phyloP scores from a whole-genome alignment of 2,329 filamentous ascomycete species.

The Trichocomaceae sp. region DNA sequence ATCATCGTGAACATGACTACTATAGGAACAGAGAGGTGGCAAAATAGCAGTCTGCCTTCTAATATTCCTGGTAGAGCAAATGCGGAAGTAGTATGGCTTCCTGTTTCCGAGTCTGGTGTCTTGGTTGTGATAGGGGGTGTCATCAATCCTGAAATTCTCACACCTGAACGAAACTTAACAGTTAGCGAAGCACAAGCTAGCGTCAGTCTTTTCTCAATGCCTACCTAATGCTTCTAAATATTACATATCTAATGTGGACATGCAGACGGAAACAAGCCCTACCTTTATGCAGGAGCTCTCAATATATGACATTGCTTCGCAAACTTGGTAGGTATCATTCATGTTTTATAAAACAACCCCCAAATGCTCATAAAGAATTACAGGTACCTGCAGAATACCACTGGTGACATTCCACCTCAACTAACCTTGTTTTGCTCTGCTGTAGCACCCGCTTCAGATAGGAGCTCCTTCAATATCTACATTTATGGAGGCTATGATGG shows the following conservation, averaged over 20 bases:
- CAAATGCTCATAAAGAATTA: background rate
- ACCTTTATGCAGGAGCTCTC: conserved; percentile 33
- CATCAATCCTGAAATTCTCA: conserved; percentile 21
- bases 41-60: conserved; percentile 49
- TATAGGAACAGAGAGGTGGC: conserved; percentile 49
- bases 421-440: conserved; percentile 37
- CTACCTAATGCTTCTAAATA: background rate
- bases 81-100: conserved; percentile 59
- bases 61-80: conserved; percentile 52
- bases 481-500: conserved; percentile 32
- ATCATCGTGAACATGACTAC: conserved; percentile 55
- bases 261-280: conserved; percentile 21
- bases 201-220: conserved; percentile 9
- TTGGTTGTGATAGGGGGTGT: conserved; percentile 37
- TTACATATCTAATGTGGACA: background rate
- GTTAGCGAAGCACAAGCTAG: conserved; percentile 15
- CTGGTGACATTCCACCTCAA: conserved; percentile 30
- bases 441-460: conserved; percentile 32
- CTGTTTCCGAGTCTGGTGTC: conserved; percentile 31
- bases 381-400: conserved; percentile 39
- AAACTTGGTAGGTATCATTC: conserved; percentile 19
- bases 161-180: conserved; percentile 3
- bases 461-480: conserved; percentile 31
- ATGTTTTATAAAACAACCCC: background rate
- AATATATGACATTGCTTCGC: conserved; percentile 31